Base-by-base conservation (phyloP, 495 filamentous ascomycete species). In the Aspergillus asperescens region DNA sequence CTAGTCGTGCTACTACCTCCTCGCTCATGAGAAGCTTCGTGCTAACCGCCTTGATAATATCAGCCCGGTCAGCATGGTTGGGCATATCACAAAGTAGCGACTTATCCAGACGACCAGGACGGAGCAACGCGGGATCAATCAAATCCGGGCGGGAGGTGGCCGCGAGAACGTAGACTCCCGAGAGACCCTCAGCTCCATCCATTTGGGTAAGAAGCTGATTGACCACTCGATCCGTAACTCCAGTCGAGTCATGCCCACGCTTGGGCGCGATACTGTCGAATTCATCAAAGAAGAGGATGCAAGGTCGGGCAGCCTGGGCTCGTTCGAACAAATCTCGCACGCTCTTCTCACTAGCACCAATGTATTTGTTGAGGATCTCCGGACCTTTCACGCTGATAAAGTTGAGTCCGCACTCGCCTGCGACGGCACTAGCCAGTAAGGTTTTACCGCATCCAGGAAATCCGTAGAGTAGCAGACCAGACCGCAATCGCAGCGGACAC, bases 341-440 rank as follows among this genome's bases (percentile, higher is more conserved):
- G 48, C 81, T 87, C 72, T 97, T 97, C 61, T 98, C 93, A 28
- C 85, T 90, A 0, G 93, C 93, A 51, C 93, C 93, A 29, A 97
- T 97, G 66, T 97, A 97, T 65, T 97, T 98, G 71, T 97, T 97
- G 54, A 98, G 68, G 35, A 98, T 96, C 69, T 98, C 94, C 3
- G 93, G 94, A 5, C 93, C 93, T 67, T 97, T 97, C 51, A 98
- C 94, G 48, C 83, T 89, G 72, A 98, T 97, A 74, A 97, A 97
- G 65, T 96, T 97, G 60, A 97, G 80, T 0, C 92, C 92, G 62
- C 91, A 96, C 66, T 97, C 93, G 48, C 91, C 90, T 5, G 93
- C 93, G 3, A 98, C 90, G 3, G 94, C 94, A 48, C 84, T 88
- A 4, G 93, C 93, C 1, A 97, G 80, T 7, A 97, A 77, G 1